Base-by-base conservation (phyloP, 177 flowering plant species). In the Vitis hybrid region DNA sequence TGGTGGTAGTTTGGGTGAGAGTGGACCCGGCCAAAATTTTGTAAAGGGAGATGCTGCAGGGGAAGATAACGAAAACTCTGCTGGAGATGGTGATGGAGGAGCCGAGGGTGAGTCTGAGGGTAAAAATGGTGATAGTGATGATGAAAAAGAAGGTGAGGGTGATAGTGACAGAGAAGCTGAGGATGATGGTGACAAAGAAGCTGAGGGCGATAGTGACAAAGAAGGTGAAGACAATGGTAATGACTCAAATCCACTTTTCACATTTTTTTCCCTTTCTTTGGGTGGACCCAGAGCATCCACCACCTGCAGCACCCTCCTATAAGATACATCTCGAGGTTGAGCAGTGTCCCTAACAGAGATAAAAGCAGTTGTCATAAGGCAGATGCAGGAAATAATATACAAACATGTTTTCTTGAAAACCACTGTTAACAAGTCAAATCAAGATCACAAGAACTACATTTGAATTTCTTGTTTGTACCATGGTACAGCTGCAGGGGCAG, bases 1-100 rank as follows among this genome's bases (percentile, higher is more conserved):
- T 23, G 82, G 78, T 30, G 66, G 52, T 18, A 51, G 12, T 1
- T 19, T 11, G 14, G 88, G 81, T 23, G 84, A 56, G 3, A 82
- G 74, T 67, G 80, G 70, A 58, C 80, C 73, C 62, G 72, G 48
- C 49, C 63, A 45, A 72, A 54, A 52, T 23, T 56, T 19, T 19
- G 66, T 55, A 14, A 56, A 13, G 34, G 75, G 57, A 39, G 76
- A 69, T 18, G 66, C 59, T 73, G 72, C 11, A n/a, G 83, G 65
- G 12, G 74, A 61, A 60, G 66, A 60, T 21, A 57, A 15, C 34
- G 72, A 73, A 58, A 76, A 54, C 15, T 30, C 67, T 50, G 54
- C 17, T 11, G 67, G 64, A 61, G 78, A 64, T 8, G 82, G 74
- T 19, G 75, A 57, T 65, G 80, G 73, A 30, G 79, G 30, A 11